phyloP scores from a whole-genome alignment of 805 yeast genomes.

The Saturnispora bothae region DNA sequence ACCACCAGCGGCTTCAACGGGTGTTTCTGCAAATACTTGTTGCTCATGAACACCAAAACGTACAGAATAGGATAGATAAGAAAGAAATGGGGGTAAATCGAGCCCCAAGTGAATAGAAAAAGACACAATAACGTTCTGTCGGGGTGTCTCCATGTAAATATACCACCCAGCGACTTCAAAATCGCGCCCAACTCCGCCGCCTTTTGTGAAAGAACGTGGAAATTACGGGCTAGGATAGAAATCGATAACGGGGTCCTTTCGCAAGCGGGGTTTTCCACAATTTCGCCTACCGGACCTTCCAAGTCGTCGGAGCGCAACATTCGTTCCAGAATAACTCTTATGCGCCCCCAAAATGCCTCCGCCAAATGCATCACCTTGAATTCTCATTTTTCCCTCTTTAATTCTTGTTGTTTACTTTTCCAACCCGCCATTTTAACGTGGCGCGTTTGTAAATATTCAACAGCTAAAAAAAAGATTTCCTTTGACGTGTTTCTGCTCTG shows the following conservation, averaged over 20 bases:
- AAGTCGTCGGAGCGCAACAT: not conserved
- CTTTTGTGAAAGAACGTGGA: constrained; percentile 44
- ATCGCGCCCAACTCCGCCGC: constrained; percentile 37
- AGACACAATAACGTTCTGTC: constrained; percentile 53
- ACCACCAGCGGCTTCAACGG: constrained; percentile 39
- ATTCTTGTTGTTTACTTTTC: constrained; percentile 1
- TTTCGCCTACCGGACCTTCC: not conserved
- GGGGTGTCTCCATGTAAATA: constrained; percentile 60
- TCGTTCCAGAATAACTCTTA: not conserved
- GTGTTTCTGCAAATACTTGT: constrained; percentile 60
- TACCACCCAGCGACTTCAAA: not conserved
- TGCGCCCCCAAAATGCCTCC: not conserved
- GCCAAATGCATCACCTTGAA: not conserved
- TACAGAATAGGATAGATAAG: constrained; percentile 52
- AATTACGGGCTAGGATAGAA: constrained; percentile 42
- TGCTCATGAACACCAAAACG: constrained; percentile 50
- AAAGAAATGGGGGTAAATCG: constrained; percentile 62
- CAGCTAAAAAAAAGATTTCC: not conserved
- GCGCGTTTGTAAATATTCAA: constrained; percentile 6
- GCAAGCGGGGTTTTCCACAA: not conserved
- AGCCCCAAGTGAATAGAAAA: constrained; percentile 51
- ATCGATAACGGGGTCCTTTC: constrained; percentile 36
- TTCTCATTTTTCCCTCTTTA: not conserved
- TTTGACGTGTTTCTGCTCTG: not conserved
- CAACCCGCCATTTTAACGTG: constrained; percentile 5